Percentiles rank a stretch among this genome's conserved stretches.
These are phyloP conservation scores for Podaxis rugospora DNA, from an alignment of 768 basidiomycete genomes.

Conservation along the genomic window DNA sequence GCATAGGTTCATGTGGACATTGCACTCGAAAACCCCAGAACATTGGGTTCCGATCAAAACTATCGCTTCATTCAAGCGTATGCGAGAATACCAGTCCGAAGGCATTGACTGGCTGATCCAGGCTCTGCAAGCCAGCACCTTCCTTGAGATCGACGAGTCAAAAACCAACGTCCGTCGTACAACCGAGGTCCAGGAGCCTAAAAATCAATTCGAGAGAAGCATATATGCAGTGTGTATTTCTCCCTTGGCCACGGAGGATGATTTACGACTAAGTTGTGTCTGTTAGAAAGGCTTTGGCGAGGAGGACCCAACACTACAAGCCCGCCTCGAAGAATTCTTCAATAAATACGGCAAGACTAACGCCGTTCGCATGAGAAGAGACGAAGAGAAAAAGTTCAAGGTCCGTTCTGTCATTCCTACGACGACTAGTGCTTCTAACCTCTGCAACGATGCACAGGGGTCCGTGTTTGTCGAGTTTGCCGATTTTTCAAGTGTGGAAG, in stretches of 20 bases:
- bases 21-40: constrained; percentile 73
- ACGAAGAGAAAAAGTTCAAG: constrained; percentile 85
- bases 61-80: constrained; percentile 92
- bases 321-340: constrained; percentile 77
- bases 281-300: constrained; percentile 86
- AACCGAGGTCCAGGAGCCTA: constrained; percentile 74
- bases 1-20: constrained; percentile 88
- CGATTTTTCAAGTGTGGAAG: constrained; percentile 60
- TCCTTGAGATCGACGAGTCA: constrained; percentile 71
- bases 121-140: constrained; percentile 50
- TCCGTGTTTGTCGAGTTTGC: constrained; percentile 93
- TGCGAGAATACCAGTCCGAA: constrained; percentile 63
- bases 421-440: not conserved
- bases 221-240: constrained; percentile 75
- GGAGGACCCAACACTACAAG: constrained; percentile 59
- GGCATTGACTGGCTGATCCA: constrained; percentile 69
- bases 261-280: not conserved
- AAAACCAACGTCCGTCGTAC: constrained; percentile 70
- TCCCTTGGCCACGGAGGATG: not conserved
- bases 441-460: constrained; percentile 40
- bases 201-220: constrained; percentile 76
- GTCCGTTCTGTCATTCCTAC: constrained; percentile 30
- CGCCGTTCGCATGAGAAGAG: constrained; percentile 86
- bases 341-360: constrained; percentile 70
- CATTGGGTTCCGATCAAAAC: constrained; percentile 91